Conservation (phyloP, 164 flowering plant genomes). For the Echeveria elegans region DNA sequence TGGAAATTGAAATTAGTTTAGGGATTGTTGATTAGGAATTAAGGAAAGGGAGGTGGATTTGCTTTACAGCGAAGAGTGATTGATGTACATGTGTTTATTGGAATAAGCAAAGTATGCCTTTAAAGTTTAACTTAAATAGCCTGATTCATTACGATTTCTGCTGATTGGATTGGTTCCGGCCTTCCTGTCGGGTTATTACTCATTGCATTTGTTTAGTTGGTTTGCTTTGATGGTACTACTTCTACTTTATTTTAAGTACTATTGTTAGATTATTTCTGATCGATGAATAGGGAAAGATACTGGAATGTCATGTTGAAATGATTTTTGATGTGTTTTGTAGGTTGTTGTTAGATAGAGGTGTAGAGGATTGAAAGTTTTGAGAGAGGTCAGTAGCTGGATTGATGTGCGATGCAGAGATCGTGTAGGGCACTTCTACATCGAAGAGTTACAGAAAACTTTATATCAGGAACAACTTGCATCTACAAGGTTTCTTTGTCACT, state of each 20-base stretch:
- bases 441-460: conserved; percentile 47
- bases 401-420: conserved; percentile 94
- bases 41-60: not conserved
- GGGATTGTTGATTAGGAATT: not conserved
- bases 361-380: not conserved
- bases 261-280: not conserved
- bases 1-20: not conserved
- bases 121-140: no score
- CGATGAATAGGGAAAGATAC: not conserved
- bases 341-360: not conserved
- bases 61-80: not conserved
- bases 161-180: not conserved
- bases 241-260: not conserved
- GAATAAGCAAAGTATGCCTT: not conserved
- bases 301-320: not conserved
- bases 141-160: no score
- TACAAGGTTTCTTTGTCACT: conserved; percentile 60
- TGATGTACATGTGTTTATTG: not conserved
- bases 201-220: not conserved
- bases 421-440: conserved; percentile 76
- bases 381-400: conserved; percentile 20
- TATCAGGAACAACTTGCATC: conserved; percentile 32
- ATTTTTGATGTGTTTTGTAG: not conserved
- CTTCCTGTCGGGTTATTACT: no score
- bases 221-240: not conserved